Conservation (phyloP, 345 rosid genomes). For the Pseudoturritis turrita region DNA sequence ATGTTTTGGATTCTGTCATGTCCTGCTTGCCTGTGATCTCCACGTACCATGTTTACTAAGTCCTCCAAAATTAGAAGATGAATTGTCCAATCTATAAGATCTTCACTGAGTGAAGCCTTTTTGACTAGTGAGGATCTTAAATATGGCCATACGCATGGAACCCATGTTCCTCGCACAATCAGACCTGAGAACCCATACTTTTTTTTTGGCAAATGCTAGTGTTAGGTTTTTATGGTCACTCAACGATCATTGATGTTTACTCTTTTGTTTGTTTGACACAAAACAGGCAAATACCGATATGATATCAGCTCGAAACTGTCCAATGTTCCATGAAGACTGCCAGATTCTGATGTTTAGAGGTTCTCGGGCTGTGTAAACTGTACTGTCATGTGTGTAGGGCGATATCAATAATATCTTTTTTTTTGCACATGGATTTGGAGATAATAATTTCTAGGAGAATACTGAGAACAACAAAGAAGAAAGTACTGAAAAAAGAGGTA, state of each 20-base stretch:
- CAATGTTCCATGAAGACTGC: constrained; percentile 11
- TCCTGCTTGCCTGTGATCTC: background rate
- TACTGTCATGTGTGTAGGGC: constrained; percentile 5
- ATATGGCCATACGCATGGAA: background rate
- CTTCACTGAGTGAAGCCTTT: background rate
- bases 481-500: constrained; percentile 6
- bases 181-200: background rate
- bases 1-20: background rate
- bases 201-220: background rate
- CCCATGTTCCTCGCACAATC: background rate
- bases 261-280: background rate
- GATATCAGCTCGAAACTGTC: background rate
- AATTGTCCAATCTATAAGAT: background rate
- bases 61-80: background rate
- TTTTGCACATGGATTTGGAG: constrained; percentile 9
- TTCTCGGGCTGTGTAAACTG: constrained; percentile 7
- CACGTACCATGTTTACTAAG: background rate
- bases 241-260: constrained; percentile 2
- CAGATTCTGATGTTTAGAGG: constrained; percentile 9
- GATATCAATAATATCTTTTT: background rate
- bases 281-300: constrained; percentile 23
- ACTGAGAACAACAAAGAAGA: constrained; percentile 1
- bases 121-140: background rate
- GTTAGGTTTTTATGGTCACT: background rate
- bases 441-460: background rate